A percentile compares a stretch with the other conserved stretches of the same genome.
These are phyloP conservation scores for Pestalotiopsis sp. DNA, from an alignment of 2,329 filamentous ascomycete genomes.

Conservation along the genomic window DNA sequence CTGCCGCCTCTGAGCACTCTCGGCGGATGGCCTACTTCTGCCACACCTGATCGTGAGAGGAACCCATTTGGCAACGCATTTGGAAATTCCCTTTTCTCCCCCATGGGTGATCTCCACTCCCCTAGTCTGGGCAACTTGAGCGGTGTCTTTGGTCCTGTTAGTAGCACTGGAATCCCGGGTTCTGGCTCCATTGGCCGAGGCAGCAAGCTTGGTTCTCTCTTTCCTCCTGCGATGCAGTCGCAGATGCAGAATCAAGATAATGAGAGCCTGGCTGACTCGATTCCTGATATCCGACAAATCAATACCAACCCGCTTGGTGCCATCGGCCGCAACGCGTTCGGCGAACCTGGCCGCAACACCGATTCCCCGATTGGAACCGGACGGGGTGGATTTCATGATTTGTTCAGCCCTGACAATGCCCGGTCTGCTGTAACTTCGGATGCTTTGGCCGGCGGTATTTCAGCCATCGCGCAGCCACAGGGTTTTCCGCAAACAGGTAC, in stretches of 20 bases:
- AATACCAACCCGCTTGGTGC: constrained; percentile 60
- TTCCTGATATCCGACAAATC: constrained; percentile 60
- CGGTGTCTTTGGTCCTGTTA: constrained; percentile 68
- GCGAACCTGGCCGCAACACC: constrained; percentile 53
- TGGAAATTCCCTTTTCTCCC: constrained; percentile 78
- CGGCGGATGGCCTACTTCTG: constrained; percentile 65
- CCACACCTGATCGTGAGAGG: constrained; percentile 69
- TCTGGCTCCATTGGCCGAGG: constrained; percentile 71
- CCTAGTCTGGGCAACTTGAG: constrained; percentile 69
- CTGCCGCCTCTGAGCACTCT: constrained; percentile 67
- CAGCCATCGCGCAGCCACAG: constrained; percentile 30
- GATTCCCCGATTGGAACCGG: constrained; percentile 60
- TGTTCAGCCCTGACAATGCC: constrained; percentile 41
- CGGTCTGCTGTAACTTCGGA: constrained; percentile 35
- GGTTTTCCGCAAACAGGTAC: constrained; percentile 30
- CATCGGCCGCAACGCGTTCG: constrained; percentile 65
- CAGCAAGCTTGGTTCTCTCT: constrained; percentile 85
- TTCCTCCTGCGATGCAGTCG: constrained; percentile 86
- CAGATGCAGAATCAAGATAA: constrained; percentile 80
- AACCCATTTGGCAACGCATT: constrained; percentile 58
- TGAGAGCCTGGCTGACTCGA: constrained; percentile 56
- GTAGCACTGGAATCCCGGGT: constrained; percentile 53
- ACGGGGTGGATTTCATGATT: constrained; percentile 58
- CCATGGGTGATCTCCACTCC: constrained; percentile 77
- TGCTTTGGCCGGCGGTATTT: constrained; percentile 25